These are phyloP conservation scores for Salvia sclarea DNA, from an alignment of 305 asterid species.

Conservation along the genomic window DNA sequence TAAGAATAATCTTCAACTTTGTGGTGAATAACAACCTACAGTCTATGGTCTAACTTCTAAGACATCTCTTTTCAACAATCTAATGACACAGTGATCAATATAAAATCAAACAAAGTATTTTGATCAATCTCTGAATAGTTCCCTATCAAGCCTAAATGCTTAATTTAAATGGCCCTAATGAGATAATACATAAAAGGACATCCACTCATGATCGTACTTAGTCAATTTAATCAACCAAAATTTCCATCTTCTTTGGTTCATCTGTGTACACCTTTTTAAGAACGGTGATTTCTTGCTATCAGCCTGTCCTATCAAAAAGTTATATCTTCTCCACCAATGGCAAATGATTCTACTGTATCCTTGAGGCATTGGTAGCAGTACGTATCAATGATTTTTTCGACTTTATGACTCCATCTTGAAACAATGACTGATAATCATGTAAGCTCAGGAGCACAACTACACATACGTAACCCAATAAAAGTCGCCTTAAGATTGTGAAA, in stretches of 20 bases:
- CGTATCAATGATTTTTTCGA: neutral
- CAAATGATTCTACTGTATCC: neutral
- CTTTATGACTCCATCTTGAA: neutral
- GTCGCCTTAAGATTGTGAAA: neutral
- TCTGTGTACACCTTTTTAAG: neutral
- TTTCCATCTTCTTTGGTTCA: neutral
- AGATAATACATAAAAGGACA: neutral
- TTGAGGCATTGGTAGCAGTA: neutral
- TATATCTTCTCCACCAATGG: neutral
- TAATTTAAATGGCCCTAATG: neutral
- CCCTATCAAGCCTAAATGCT: neutral
- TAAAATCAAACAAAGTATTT: neutral
- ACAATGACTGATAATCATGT: slow-evolving; percentile 7
- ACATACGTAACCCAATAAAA: neutral
- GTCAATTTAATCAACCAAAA: neutral
- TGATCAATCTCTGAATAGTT: neutral
- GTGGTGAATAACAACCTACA: neutral
- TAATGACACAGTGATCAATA: neutral
- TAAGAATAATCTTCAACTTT: neutral
- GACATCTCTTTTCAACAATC: neutral
- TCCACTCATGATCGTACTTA: neutral
- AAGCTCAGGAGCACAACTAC: neutral
- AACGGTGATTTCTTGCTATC: neutral
- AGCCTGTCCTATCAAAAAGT: neutral
- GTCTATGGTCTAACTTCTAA: neutral